Evolutionary conservation across 164 flowering plant species (phyloP), one percentile per base, ranked within the genome.

Genomic region (Piper longum): DNA sequence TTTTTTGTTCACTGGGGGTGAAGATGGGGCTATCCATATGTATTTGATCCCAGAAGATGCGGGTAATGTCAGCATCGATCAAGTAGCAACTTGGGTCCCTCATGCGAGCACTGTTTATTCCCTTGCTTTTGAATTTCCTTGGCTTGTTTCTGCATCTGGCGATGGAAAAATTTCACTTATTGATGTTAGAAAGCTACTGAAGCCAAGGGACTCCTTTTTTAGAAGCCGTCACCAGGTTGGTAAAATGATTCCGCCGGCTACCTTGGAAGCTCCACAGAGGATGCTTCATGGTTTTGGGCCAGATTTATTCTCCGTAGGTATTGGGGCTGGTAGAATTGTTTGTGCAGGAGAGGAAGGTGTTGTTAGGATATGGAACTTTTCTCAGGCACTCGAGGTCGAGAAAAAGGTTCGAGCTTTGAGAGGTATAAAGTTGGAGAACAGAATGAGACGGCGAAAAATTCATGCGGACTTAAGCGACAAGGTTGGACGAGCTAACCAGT

Each of bases 111-210:
- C 91, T 59, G 87, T 89, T 42, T 39, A 80, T 57, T 85, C 97
- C 14, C 86, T 92, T 61, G 84, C 93, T 13, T 92, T 92, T 71
- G 98, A 89, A 82, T 89, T 85, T 70, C 98, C 98, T 9, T 92
- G 97, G 96, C 87, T 92, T 67, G 89, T 88, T 42, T 92, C 97
- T 19, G 86, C 93, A 54, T 87, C 98, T 14, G 73, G 80, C 63
- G 98, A 92, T 71, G 97, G 98, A 45, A 86, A 79, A 62, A 73
- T 92, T 18, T 76, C 96, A 16, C 79, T 93, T 56, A 85, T 85
- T 57, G 89, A 90, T 74, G 87, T 88, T 59, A 79, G 97, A 60
- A 81, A 82, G 77, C 73, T 88, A 66, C 42, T 93, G 70, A 84
- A 71, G 71, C 69, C 76, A 3, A 74, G 69, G 26, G 67, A 62